These are phyloP conservation scores for Oropetium thomaeum DNA, from an alignment of 176 grass and related monocot genomes.

Conservation along the genomic window DNA sequence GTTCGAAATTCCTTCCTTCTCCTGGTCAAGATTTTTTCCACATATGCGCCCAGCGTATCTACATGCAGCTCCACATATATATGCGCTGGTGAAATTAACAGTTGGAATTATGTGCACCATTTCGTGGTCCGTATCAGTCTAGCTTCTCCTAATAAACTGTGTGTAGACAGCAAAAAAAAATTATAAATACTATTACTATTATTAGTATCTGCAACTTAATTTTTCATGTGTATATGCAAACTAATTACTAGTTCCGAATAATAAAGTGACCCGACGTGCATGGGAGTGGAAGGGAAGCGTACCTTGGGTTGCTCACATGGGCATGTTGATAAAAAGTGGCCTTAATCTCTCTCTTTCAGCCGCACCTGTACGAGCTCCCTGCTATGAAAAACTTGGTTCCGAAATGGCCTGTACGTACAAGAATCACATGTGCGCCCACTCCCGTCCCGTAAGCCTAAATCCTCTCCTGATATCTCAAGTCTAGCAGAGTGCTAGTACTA, in stretches of 20 bases:
- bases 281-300: background rate
- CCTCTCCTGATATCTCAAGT: background rate
- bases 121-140: background rate
- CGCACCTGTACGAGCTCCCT: background rate
- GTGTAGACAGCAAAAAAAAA: too few species aligned
- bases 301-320: slow-evolving; percentile 30
- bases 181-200: too few species aligned
- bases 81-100: background rate
- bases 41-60: background rate
- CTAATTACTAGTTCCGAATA: background rate
- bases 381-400: slow-evolving; percentile 19
- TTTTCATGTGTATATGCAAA: background rate
- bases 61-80: too few species aligned
- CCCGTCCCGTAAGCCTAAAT: background rate
- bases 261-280: too few species aligned
- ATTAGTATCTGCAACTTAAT: too few species aligned
- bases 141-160: too few species aligned
- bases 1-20: background rate
- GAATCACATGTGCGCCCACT: slow-evolving; percentile 12
- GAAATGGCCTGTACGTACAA: slow-evolving; percentile 19
- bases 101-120: background rate
- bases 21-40: slow-evolving; percentile 33
- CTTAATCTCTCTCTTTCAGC: background rate
- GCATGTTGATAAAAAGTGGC: slow-evolving; percentile 4
- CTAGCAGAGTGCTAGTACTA: background rate